Evolutionary conservation across 1,284 basidiomycete species (phyloP), one percentile per base, ranked within the genome.

Genomic region (Sporisorium iseilematis-ciliati): DNA sequence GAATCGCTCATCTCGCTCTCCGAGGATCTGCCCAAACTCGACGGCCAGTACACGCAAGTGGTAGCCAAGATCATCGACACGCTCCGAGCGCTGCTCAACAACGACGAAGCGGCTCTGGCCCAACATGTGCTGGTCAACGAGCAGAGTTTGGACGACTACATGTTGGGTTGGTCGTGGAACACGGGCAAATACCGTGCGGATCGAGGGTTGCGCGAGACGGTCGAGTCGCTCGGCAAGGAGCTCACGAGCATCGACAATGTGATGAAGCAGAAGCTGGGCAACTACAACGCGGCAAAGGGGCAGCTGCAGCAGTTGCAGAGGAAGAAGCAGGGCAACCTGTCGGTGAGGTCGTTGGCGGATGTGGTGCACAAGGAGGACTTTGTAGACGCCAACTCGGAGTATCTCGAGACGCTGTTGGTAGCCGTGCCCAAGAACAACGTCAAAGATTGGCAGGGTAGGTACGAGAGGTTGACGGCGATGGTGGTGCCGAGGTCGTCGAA

Each of bases 41-140:
- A 99, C 79, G 85, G 89, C n/a, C 90, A 90, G 87, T 95, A 97
- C 87, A 97, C 93, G 3, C 88, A 90, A 23, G 91, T 91, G 12
- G 92, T 96, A 65, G 92, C 92, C 69, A 98, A 97, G 89, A 92
- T 92, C 25, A 93, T 98, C 65, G 97, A 99, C 83, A 95, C 94
- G 0, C 89, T 98, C 54, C 92, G 95, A 51, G 93, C 92, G 75
- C 89, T 99, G 58, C 87, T 96, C 58, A 95, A 94, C 83, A 95
- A 97, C 79, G 94, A 97, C 83, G 90, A 92, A 11, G 84, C 88
- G 45, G 94, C 94, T 85, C 89, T 97, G 38, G 87, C 89, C 21
- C 93, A 94, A 84, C 94, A 97, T 83, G 88, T 91, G 29, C 88
- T 92, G 45, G 91, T 98, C 23, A 92, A 97, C 79, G 94, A 97